Conservation (phyloP, 2,329 filamentous ascomycete genomes). For the Apiospora sp. region DNA sequence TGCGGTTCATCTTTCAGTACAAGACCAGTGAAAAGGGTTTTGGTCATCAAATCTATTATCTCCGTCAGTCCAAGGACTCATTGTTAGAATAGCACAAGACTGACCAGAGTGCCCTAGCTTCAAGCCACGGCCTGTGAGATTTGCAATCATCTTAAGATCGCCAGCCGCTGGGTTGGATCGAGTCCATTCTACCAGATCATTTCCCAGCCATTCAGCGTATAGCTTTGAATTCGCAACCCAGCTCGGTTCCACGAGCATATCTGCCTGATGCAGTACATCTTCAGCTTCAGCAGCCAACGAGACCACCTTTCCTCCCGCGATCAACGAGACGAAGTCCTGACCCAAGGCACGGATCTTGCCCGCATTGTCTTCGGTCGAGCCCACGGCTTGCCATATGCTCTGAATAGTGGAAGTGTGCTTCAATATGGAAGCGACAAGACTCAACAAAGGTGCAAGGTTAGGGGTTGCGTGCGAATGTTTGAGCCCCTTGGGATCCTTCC, state of each 20-base stretch:
- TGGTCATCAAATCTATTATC: conserved; percentile 51
- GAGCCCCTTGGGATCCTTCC: conserved; percentile 45
- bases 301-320: conserved; percentile 59
- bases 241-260: conserved; percentile 38
- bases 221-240: conserved; percentile 73
- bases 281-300: conserved; percentile 65
- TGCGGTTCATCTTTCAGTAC: conserved; percentile 34
- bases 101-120: conserved; percentile 77
- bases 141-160: conserved; percentile 52
- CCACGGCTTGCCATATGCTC: conserved; percentile 36
- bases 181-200: conserved; percentile 62
- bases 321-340: conserved; percentile 54
- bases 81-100: conserved; percentile 30
- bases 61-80: conserved; percentile 32
- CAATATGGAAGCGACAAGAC: conserved; percentile 54
- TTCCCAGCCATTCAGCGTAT: conserved; percentile 77
- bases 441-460: conserved; percentile 53
- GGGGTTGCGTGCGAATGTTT: conserved; percentile 52
- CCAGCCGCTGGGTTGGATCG: conserved; percentile 43
- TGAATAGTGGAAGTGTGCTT: conserved; percentile 41
- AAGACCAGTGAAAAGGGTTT: conserved; percentile 36
- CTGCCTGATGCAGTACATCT: conserved; percentile 50
- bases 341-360: conserved; percentile 45
- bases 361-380: conserved; percentile 29
- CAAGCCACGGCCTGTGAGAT: conserved; percentile 66